Evolutionary conservation across 2,329 filamentous ascomycete genomes (phyloP).

Genomic region (Aspergillus pseudoglaucus): DNA sequence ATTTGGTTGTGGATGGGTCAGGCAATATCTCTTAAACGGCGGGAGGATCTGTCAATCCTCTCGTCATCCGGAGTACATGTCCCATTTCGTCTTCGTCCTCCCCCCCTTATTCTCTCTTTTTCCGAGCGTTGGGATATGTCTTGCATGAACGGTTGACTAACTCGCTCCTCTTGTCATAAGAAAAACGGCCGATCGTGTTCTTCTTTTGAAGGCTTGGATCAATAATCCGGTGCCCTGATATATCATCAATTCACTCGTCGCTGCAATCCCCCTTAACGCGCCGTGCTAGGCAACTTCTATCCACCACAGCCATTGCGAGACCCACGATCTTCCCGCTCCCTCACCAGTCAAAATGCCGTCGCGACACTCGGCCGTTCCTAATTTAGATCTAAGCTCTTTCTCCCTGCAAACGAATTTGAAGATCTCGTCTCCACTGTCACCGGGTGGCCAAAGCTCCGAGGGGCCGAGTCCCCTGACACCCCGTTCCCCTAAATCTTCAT

Average conservation of each 20-base stretch:
- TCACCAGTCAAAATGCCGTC: constrained; percentile 26
- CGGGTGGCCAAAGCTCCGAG: constrained; percentile 30
- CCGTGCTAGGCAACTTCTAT: background rate
- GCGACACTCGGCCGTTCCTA: constrained; percentile 30
- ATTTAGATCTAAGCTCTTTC: constrained; percentile 31
- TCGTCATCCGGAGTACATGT: background rate
- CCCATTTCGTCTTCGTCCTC: background rate
- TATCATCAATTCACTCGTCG: background rate
- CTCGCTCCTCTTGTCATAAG: background rate
- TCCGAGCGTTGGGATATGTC: background rate
- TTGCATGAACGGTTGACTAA: background rate
- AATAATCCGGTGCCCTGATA: background rate
- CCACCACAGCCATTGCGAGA: constrained; percentile 2
- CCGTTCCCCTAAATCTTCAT: constrained; percentile 32
- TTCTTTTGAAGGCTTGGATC: background rate
- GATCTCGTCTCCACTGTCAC: constrained; percentile 27
- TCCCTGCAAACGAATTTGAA: constrained; percentile 24
- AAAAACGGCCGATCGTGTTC: background rate
- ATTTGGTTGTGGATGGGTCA: background rate
- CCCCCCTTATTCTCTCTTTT: background rate
- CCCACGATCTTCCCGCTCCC: constrained; percentile 5
- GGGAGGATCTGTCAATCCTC: background rate
- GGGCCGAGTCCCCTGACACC: constrained; percentile 31
- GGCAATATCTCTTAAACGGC: background rate
- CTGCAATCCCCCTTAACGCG: background rate